Base-by-base conservation (phyloP, 495 filamentous ascomycete genomes). In the Hamigera avellanea region DNA sequence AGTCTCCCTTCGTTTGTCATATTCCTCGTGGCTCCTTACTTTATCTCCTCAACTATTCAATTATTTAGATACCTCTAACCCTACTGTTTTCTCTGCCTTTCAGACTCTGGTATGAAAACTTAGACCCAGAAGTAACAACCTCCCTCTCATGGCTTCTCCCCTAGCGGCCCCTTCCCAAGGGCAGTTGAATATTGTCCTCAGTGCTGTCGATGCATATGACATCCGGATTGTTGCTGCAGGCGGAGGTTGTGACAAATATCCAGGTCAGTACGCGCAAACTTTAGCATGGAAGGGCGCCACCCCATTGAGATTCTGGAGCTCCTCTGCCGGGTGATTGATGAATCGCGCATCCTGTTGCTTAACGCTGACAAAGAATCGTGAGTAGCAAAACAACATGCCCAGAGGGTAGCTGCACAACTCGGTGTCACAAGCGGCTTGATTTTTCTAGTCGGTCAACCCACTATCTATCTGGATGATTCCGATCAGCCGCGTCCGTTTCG, bases 361-460 rank as follows among this genome's bases (percentile, higher is more conserved):
- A 12, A 4, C 37, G 41, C 50, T 56, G 35, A 52, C 26, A 37
- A n/a, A 10, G 16, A 35, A 26, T 34, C 18, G 33, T 32, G 10
- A 32, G 9, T 40, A 88, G 86, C 86, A 19, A 93, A 91, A 53
- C 66, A 78, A 42, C 84, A 95, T 54, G 85, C 82, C 28, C 73
- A 72, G 41, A 78, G 73, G 29, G 83, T 88, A 10, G 79, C 76
- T 9, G 64, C 69, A 33, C 69, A 78, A 37, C 73, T 93, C 18
- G 72, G 70, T 2, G 64, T 68, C 30, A 54, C 64, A 15, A 48
- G 64, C 33, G 86, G 85, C 19, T 46, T 89, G 37, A 71, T 98
- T 17, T 96, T 93, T 54, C 74, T 98, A 33, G 83, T 87, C 52
- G 83, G 80, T 28, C 74, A 84, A 46, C 73, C 76, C 39, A 84